These are phyloP conservation scores for Coemansia sp. DNA, from an alignment of 192 early-diverging fungal genomes.

Conservation along the genomic window DNA sequence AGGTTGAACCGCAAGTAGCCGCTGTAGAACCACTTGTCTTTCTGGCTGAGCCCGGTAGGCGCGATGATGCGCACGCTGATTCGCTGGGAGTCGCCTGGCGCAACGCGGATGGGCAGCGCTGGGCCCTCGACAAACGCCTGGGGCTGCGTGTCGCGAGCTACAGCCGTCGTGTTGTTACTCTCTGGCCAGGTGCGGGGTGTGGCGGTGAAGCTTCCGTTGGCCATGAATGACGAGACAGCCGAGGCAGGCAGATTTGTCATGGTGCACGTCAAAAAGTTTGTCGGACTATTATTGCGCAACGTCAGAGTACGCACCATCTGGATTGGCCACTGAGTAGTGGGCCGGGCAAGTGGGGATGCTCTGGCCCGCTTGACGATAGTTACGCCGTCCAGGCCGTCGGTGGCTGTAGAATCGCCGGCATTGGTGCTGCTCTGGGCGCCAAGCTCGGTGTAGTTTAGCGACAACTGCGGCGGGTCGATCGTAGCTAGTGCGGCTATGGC, in stretches of 20 bases:
- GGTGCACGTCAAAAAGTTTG: slow-evolving; percentile 34
- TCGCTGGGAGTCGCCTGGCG: slow-evolving; percentile 21
- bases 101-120: slow-evolving; percentile 33
- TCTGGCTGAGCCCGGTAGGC: slow-evolving; percentile 27
- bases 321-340: background rate
- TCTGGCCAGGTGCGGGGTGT: slow-evolving; percentile 44
- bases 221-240: slow-evolving; percentile 42
- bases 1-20: slow-evolving; percentile 50
- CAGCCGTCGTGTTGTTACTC: background rate
- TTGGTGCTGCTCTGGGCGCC: background rate
- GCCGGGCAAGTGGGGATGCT: background rate
- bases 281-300: slow-evolving; percentile 36
- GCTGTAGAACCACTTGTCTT: slow-evolving; percentile 46
- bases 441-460: slow-evolving; percentile 40
- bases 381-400: slow-evolving; percentile 2
- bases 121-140: slow-evolving; percentile 30
- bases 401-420: background rate
- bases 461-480: slow-evolving; percentile 41
- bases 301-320: slow-evolving; percentile 26
- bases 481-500: slow-evolving; percentile 31
- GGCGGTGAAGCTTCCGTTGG: slow-evolving; percentile 48
- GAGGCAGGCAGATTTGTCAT: slow-evolving; percentile 44
- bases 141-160: slow-evolving; percentile 33
- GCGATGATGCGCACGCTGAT: slow-evolving; percentile 36
- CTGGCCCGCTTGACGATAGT: background rate